These are phyloP conservation scores for Neurospora sp. DNA, from an alignment of 495 filamentous ascomycete species.

Conservation along the genomic window DNA sequence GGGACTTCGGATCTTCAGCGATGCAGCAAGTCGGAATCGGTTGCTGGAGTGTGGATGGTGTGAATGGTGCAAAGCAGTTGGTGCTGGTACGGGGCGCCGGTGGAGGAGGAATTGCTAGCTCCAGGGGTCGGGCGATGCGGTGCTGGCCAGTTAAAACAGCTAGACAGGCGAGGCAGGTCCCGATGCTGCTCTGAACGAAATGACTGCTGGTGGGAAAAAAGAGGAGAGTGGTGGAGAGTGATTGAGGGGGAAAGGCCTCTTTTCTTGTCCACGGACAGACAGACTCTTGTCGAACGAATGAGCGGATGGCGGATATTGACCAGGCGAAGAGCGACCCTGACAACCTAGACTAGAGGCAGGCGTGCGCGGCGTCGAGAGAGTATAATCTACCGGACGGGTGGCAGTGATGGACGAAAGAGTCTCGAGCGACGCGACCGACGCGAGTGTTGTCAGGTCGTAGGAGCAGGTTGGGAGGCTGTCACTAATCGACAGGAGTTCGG, in stretches of 20 bases:
- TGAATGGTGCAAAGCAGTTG: neutral
- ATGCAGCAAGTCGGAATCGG: neutral
- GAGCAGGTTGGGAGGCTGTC: neutral
- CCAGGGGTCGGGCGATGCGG: conserved; percentile 19
- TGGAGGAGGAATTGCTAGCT: conserved; percentile 23
- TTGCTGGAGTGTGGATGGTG: neutral
- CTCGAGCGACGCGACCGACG: neutral
- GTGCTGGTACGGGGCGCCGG: conserved; percentile 4
- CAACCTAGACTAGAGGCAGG: neutral
- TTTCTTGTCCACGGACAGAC: no score
- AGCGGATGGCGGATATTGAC: conserved; percentile 1
- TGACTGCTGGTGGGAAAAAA: conserved; percentile 19
- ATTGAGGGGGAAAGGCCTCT: conserved; percentile 4
- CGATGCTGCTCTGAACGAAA: conserved; percentile 23
- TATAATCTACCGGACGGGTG: no score
- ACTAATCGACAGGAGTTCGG: neutral
- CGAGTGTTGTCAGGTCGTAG: neutral
- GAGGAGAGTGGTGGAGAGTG: conserved; percentile 18
- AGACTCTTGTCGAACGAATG: neutral
- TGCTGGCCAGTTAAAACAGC: conserved; percentile 24
- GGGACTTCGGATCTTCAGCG: conserved; percentile 14
- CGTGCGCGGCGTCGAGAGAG: neutral
- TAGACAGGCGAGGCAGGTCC: conserved; percentile 11
- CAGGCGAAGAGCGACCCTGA: neutral
- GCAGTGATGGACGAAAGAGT: neutral